These are phyloP conservation scores for Saururus chinensis DNA, from an alignment of 164 flowering plant genomes.

Conservation along the genomic window DNA sequence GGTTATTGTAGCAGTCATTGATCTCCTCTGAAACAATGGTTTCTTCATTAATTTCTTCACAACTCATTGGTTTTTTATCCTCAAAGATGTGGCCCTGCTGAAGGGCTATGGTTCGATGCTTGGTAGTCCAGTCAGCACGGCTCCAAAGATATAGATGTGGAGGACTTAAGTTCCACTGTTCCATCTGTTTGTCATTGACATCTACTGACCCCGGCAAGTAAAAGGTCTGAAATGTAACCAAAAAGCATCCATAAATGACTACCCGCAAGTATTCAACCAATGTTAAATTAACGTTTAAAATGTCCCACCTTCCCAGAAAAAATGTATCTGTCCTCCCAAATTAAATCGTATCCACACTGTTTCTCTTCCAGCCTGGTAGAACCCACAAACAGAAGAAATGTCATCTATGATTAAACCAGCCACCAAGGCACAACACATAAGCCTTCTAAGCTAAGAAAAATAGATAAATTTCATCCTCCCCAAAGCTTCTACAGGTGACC, in stretches of 20 bases:
- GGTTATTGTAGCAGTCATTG: conserved; percentile 16
- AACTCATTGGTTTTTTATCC: background rate
- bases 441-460: background rate
- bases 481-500: too few species aligned
- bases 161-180: conserved; percentile 60
- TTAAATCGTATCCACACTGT: conserved; percentile 37
- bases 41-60: background rate
- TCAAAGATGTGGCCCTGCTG: conserved; percentile 35
- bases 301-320: conserved; percentile 54
- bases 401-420: too few species aligned
- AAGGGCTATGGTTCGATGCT: conserved; percentile 47
- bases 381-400: background rate
- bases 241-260: too few species aligned
- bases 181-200: conserved; percentile 50
- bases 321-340: conserved; percentile 56
- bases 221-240: conserved; percentile 43
- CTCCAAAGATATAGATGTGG: conserved; percentile 87
- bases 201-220: conserved; percentile 83
- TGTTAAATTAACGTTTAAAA: too few species aligned
- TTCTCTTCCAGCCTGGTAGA: conserved; percentile 57
- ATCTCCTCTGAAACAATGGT: background rate
- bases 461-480: background rate
- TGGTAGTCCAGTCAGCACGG: conserved; percentile 50
- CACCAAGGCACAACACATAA: background rate
- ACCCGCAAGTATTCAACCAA: background rate